phyloP scores from a whole-genome alignment of 345 rosid genomes.

The Eucalyptus pauciflora region DNA sequence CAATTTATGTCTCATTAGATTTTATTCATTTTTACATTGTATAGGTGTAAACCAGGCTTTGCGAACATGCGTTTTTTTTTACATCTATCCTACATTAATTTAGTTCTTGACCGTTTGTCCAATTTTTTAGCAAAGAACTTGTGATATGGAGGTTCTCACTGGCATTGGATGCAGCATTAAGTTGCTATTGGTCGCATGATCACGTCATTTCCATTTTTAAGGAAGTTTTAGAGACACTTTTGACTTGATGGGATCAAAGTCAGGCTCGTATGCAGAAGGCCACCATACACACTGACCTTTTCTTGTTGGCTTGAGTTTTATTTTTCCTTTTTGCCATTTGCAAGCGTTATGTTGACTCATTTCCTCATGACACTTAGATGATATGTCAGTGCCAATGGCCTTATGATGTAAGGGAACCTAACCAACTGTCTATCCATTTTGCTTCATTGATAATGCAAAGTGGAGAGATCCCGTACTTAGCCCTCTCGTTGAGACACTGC shows the following conservation, averaged over 20 bases:
- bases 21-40: neutral
- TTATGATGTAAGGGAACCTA: neutral
- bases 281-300: neutral
- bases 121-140: neutral
- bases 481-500: neutral
- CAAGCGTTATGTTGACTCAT: neutral
- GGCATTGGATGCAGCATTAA: neutral
- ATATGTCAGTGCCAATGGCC: neutral
- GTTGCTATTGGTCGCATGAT: neutral
- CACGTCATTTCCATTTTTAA: neutral
- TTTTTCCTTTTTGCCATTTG: neutral
- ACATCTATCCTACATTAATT: neutral
- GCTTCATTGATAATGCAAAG: neutral
- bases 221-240: neutral
- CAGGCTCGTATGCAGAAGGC: neutral
- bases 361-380: too few relatives aligned
- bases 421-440: neutral
- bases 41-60: neutral
- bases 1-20: neutral
- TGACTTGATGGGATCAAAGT: neutral
- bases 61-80: neutral
- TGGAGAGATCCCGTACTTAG: neutral
- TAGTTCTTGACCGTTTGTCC: neutral
- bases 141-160: neutral
- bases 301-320: neutral